Base-by-base conservation (phyloP, 2,329 filamentous ascomycete genomes). In the Cytospora paraplurivora region DNA sequence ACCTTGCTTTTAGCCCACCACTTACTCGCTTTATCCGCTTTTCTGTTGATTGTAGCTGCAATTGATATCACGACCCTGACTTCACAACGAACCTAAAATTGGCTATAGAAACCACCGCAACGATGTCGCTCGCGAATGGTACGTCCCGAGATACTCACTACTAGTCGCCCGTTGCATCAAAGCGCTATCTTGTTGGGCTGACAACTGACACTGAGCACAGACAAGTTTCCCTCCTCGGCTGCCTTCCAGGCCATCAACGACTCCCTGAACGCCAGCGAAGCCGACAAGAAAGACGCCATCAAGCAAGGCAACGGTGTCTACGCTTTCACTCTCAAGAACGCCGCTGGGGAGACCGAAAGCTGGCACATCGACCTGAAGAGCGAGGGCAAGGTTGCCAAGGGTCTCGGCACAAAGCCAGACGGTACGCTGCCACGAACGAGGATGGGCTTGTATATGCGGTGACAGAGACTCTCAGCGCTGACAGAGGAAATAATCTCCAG, bases 331-430 rank as follows among this genome's bases (percentile, higher is more conserved):
- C 82, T 99, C 69, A 98, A 96, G 85, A 99, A 99, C 84, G 78
- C 81, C 64, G 83, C 83, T 32, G 92, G 92, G 71, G 86, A 93
- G 76, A 88, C 88, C 64, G 88, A 92, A 72, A 90, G 87, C 79
- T 99, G 95, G 95, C 87, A 96, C 81, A 91, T 99, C 71, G 95
- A 99, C 76, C 87, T 99, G 67, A 97, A 97, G 84, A 85, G 96
- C 73, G 90, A 88, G 67, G 95, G 95, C 68, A 85, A 84, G 62
- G 93, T 97, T 50, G 90, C 85, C 71, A 89, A 90, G 74, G 95
- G 95, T 62, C 75, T 85, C 33, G 90, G 89, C 70, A 85, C 85
- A 70, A 97, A 97, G 82, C 88, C 94, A 49, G 92, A 88, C 75
- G 91, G 92, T 96, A 76, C 73, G 86, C 78, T n/a, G 3, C 37